These are phyloP conservation scores for Trapa bicornis DNA, from an alignment of 345 rosid species.

Conservation along the genomic window DNA sequence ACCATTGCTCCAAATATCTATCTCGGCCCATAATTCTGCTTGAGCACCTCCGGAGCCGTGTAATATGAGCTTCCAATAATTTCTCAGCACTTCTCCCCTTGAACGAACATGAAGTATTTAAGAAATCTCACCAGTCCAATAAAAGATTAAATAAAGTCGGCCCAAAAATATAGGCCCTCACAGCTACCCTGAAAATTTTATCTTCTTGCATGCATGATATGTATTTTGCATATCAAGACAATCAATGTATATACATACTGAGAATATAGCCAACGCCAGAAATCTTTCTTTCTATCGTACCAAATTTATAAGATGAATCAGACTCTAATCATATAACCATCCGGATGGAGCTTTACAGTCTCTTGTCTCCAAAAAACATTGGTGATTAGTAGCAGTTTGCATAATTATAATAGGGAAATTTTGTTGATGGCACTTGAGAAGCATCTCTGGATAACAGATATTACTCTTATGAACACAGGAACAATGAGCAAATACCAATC, in stretches of 20 bases:
- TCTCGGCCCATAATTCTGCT: conserved; percentile 95
- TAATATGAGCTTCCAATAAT: conserved; percentile 99
- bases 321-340: neutral
- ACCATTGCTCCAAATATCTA: conserved; percentile 99
- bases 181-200: neutral
- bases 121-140: conserved; percentile 2
- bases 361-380: no score
- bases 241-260: neutral
- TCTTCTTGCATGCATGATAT: neutral
- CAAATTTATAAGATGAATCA: neutral
- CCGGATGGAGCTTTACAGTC: no score
- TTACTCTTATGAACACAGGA: neutral
- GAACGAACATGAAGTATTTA: conserved; percentile 10
- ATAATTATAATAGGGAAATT: neutral
- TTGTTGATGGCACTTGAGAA: neutral
- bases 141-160: neutral
- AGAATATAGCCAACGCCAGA: no score
- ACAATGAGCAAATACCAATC: neutral
- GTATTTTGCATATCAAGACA: neutral
- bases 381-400: neutral
- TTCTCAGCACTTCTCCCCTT: conserved; percentile 93
- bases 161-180: neutral
- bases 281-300: neutral
- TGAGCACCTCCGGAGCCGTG: conserved; percentile 99
- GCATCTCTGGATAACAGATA: neutral